Conservation (phyloP, 2,329 filamentous ascomycete species). For the Apiospora malaysiana region DNA sequence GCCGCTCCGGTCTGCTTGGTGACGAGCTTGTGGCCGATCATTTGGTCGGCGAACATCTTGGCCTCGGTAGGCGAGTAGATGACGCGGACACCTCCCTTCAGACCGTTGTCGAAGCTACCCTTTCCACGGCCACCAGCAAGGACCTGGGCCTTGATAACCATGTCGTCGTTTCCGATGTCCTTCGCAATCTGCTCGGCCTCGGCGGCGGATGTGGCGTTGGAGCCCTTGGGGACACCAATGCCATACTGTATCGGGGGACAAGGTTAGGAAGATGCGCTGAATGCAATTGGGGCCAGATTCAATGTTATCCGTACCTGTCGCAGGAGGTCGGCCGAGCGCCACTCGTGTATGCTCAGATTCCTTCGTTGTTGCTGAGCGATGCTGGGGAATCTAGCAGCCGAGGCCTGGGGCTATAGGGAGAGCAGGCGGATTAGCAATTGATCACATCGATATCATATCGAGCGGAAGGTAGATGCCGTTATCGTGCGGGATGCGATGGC, state of each 20-base stretch:
- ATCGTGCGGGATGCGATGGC: neutral
- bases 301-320: slow-evolving; percentile 60
- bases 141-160: slow-evolving; percentile 99
- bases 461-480: neutral
- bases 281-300: slow-evolving; percentile 19
- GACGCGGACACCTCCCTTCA: slow-evolving; percentile 98
- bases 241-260: slow-evolving; percentile 71
- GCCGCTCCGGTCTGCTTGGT: slow-evolving; percentile 98
- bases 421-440: slow-evolving; percentile 30
- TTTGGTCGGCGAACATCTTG: slow-evolving; percentile 97
- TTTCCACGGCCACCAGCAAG: slow-evolving; percentile 97
- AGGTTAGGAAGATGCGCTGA: slow-evolving; percentile 32
- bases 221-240: slow-evolving; percentile 88
- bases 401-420: slow-evolving; percentile 45
- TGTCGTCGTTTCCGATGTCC: slow-evolving; percentile 89
- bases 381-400: slow-evolving; percentile 65
- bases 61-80: slow-evolving; percentile 98
- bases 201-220: slow-evolving; percentile 79
- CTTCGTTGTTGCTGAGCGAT: slow-evolving; percentile 78
- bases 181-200: slow-evolving; percentile 94
- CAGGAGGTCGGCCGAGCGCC: slow-evolving; percentile 91
- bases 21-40: slow-evolving; percentile 99
- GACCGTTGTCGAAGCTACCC: slow-evolving; percentile 95
- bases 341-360: slow-evolving; percentile 96
- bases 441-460: slow-evolving; percentile 29